phyloP scores from a whole-genome alignment of 2,329 filamentous ascomycete genomes.

The Venturia asperata region DNA sequence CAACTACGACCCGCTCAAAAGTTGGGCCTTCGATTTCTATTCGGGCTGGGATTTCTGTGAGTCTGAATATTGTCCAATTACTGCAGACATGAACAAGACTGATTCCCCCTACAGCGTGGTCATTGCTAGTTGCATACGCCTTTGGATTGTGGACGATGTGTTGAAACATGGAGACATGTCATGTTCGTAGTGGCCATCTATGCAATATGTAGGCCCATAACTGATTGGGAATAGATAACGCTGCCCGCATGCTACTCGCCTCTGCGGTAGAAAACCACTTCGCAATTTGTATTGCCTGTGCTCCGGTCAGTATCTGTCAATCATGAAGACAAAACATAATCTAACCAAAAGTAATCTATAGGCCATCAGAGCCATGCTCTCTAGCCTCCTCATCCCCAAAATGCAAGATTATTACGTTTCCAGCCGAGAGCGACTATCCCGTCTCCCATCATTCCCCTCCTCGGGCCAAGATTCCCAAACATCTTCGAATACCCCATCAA shows the following conservation, averaged over 20 bases:
- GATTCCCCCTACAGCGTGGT: slow-evolving; percentile 25
- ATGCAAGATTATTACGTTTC: not conserved
- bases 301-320: slow-evolving; percentile 25
- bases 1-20: slow-evolving; percentile 29
- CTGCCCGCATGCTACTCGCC: slow-evolving; percentile 29
- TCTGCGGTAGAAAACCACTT: slow-evolving; percentile 33
- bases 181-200: slow-evolving; percentile 16
- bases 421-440: slow-evolving; percentile 1
- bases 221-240: slow-evolving; percentile 22
- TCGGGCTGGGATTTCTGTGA: slow-evolving; percentile 30
- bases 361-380: slow-evolving; percentile 6
- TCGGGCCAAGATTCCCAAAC: not conserved
- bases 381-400: not conserved
- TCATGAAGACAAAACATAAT: not conserved
- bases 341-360: not conserved
- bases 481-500: not conserved
- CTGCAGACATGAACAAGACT: not conserved
- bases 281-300: slow-evolving; percentile 32
- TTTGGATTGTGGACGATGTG: slow-evolving; percentile 27
- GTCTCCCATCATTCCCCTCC: not conserved
- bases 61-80: slow-evolving; percentile 18
- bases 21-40: slow-evolving; percentile 31
- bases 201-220: not conserved
- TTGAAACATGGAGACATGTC: slow-evolving; percentile 26
- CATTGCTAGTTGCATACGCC: slow-evolving; percentile 26